These are phyloP conservation scores for Eleusine coracana DNA, from an alignment of 176 grass and related monocot genomes.

Conservation along the genomic window DNA sequence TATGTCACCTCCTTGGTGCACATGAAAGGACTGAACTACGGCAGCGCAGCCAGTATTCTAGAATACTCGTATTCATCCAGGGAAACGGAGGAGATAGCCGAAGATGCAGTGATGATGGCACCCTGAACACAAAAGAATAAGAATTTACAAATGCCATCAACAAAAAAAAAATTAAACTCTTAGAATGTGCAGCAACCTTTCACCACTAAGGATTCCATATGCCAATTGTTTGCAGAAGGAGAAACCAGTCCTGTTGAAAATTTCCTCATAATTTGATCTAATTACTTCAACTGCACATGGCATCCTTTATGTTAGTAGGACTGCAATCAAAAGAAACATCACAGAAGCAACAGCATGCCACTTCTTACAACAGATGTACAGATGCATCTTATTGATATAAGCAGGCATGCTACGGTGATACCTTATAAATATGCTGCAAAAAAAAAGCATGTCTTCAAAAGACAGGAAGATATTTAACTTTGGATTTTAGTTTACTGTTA, in stretches of 20 bases:
- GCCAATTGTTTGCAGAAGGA: constrained; percentile 74
- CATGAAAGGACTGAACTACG: constrained; percentile 48
- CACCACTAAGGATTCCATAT: constrained; percentile 76
- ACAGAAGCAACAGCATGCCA: background rate
- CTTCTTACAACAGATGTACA: background rate
- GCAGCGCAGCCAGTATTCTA: constrained; percentile 73
- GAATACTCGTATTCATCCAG: constrained; percentile 70
- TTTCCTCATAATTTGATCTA: constrained; percentile 51
- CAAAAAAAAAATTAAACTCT: background rate
- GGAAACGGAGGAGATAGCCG: constrained; percentile 44
- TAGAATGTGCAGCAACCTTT: constrained; percentile 52
- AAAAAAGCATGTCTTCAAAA: background rate
- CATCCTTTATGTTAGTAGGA: constrained; percentile 36
- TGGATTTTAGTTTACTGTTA: background rate
- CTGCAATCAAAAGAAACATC: constrained; percentile 1
- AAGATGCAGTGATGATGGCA: constrained; percentile 63
- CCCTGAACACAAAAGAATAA: constrained; percentile 47
- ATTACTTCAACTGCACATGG: constrained; percentile 66
- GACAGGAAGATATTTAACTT: background rate
- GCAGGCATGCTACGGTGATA: background rate
- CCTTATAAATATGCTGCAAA: background rate
- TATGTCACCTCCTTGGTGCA: constrained; percentile 10
- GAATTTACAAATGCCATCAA: constrained; percentile 16
- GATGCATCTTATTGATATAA: constrained; percentile 22
- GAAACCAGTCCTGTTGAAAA: constrained; percentile 62